Base-by-base conservation (phyloP, 2,329 filamentous ascomycete genomes). In the Cordyceps javanica region DNA sequence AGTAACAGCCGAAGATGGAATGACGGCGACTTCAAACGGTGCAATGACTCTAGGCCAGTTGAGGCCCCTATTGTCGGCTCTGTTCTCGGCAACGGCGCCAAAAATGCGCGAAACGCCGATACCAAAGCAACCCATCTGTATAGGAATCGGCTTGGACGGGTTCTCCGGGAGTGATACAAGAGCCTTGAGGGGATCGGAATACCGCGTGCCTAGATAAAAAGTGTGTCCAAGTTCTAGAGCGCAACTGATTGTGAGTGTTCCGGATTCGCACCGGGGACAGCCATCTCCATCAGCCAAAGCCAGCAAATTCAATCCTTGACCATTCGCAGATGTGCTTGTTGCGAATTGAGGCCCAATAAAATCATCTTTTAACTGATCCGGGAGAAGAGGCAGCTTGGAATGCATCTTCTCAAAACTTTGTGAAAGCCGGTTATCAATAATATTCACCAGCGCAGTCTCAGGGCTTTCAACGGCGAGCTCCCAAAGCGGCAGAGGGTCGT, bases 81-180 rank as follows among this genome's bases (percentile, higher is more conserved):
- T 77, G 39, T 87, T 81, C 62, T 93, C 87, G 1, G 92, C 92
- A 1, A 94, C 84, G 1, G 94, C 91, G 9, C 88, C 91, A 60
- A 99, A 87, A 65, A 99, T 86, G 45, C 94, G 87, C 5, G 91
- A 96, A 19, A 99, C 85, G 2, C 94, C 94, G 60, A 99, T 95
- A 1, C 94, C 94, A 68, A 97, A 91, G 69, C 94, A 99, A 57
- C 94, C 94, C 94, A 99, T 99, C 62, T 96, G 85, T 66, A 96
- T 80, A 0, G 85, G 78, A 0, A 84, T 77, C 3, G 61, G 64
- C 28, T 62, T 63, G 11, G 64, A 64, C 21, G 67, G 65, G 6
- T 48, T 61, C 41, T 62, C 60, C 13, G 72, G 67, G 3, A 72
- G 61, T 5, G 76, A 74, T 2, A 94, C 81, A 1, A 73, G 77